A percentile compares a stretch with the other conserved stretches of the same genome.
Conservation (phyloP, 768 basidiomycete genomes). For the Phanerochaete carnosa region DNA sequence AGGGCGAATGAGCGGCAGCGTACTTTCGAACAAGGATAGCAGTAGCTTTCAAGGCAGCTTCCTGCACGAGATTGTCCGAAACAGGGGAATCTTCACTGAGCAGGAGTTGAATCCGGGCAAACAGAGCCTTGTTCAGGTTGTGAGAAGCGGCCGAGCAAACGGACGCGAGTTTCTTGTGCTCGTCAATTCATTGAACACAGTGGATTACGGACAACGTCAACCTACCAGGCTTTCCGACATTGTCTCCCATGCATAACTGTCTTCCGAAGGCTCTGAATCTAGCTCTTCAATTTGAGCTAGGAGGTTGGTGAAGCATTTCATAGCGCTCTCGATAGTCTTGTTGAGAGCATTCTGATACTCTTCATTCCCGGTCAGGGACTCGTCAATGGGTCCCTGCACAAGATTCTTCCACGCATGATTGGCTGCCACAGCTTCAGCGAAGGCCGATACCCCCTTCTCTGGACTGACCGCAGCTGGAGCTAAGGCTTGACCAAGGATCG, state of each 20-base stretch:
- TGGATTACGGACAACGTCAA: constrained; percentile 3
- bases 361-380: constrained; percentile 36
- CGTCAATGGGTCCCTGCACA: constrained; percentile 48
- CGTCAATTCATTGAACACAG: not conserved
- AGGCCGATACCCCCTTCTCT: constrained; percentile 19
- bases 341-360: constrained; percentile 31
- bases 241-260: constrained; percentile 92
- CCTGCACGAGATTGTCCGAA: constrained; percentile 80
- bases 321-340: constrained; percentile 53
- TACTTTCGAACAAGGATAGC: constrained; percentile 84
- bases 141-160: constrained; percentile 73
- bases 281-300: constrained; percentile 78
- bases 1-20: constrained; percentile 8
- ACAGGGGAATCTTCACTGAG: constrained; percentile 81
- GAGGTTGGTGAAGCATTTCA: constrained; percentile 77
- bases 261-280: constrained; percentile 73
- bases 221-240: constrained; percentile 86
- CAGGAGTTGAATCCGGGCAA: constrained; percentile 65
- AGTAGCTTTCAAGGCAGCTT: constrained; percentile 84
- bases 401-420: constrained; percentile 78
- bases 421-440: constrained; percentile 75
- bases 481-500: constrained; percentile 71
- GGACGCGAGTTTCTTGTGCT: constrained; percentile 74
- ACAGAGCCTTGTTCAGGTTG: constrained; percentile 65
- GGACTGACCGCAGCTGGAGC: constrained; percentile 28